These are phyloP conservation scores for Chytriomyces sp. DNA, from an alignment of 192 early-diverging fungal species.

Conservation along the genomic window DNA sequence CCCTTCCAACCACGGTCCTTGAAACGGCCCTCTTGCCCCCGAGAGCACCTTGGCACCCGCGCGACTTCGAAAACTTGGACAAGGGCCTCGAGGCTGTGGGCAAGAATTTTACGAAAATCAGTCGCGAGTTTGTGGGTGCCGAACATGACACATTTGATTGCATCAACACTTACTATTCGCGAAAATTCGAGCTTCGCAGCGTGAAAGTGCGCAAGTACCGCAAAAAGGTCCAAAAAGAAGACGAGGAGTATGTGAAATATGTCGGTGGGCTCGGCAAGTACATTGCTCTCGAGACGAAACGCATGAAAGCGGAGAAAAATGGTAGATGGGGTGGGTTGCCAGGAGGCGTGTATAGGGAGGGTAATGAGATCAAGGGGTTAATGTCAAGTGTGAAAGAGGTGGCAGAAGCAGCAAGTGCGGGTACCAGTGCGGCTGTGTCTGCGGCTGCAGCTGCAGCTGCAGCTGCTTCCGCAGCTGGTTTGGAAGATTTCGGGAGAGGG, in stretches of 20 bases:
- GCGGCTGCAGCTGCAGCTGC: background rate
- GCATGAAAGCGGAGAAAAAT: conserved; percentile 24
- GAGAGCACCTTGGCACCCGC: conserved; percentile 7
- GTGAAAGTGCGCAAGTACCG: conserved; percentile 24
- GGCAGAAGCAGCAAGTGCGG: background rate
- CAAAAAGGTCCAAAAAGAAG: conserved; percentile 24
- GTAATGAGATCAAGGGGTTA: conserved; percentile 8
- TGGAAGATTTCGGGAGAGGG: background rate
- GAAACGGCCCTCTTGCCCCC: conserved; percentile 10
- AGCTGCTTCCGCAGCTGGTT: background rate
- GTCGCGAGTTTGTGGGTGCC: conserved; percentile 19
- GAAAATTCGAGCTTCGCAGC: conserved; percentile 23
- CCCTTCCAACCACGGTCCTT: conserved; percentile 10
- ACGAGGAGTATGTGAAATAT: conserved; percentile 33
- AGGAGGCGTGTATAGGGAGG: background rate
- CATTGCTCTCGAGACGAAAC: conserved; percentile 16
- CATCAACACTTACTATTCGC: conserved; percentile 28
- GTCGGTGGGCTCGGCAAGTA: conserved; percentile 24
- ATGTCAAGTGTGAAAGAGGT: conserved; percentile 12
- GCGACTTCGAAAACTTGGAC: conserved; percentile 25
- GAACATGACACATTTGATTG: conserved; percentile 10
- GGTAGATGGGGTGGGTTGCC: background rate
- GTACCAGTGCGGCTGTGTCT: background rate
- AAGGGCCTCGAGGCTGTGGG: conserved; percentile 29
- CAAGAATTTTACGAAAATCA: conserved; percentile 28